Conservation (phyloP, 768 basidiomycete species). For the Mycena olivaceomarginata region DNA sequence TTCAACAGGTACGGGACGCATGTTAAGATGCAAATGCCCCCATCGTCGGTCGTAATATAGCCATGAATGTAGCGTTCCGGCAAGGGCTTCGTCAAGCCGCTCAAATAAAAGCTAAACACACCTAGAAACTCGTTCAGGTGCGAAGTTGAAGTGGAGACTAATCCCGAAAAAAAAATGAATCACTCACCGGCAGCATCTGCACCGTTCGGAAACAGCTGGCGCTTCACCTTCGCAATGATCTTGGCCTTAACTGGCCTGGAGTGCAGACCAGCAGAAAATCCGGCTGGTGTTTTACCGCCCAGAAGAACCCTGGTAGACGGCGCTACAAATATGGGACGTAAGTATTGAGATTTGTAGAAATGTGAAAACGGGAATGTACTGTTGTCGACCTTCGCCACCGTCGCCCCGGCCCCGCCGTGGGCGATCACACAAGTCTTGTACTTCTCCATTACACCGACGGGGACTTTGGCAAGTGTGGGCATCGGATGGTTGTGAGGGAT, state of each 20-base stretch:
- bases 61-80: too few species aligned
- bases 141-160: too few species aligned
- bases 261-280: background rate
- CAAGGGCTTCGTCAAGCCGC: too few species aligned
- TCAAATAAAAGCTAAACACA: too few species aligned
- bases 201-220: background rate
- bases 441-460: too few species aligned
- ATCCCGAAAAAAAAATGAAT: slow-evolving; percentile 1
- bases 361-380: background rate
- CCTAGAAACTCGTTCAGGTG: too few species aligned
- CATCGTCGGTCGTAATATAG: too few species aligned
- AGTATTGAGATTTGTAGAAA: background rate
- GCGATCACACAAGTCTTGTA: too few species aligned
- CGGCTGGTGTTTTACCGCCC: background rate
- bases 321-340: background rate
- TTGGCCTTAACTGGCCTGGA: background rate
- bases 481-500: too few species aligned
- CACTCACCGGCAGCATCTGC: background rate
- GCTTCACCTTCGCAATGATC: slow-evolving; percentile 25
- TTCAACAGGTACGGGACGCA: too few species aligned
- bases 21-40: too few species aligned
- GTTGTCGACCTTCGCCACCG: slow-evolving; percentile 12
- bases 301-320: background rate
- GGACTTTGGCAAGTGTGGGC: too few species aligned
- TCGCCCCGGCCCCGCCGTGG: background rate